A percentile compares a stretch with the other conserved stretches of the same genome.
These are phyloP conservation scores for Leishmania gerbilli DNA, from an alignment of 208 protist genomes.

Conservation along the genomic window DNA sequence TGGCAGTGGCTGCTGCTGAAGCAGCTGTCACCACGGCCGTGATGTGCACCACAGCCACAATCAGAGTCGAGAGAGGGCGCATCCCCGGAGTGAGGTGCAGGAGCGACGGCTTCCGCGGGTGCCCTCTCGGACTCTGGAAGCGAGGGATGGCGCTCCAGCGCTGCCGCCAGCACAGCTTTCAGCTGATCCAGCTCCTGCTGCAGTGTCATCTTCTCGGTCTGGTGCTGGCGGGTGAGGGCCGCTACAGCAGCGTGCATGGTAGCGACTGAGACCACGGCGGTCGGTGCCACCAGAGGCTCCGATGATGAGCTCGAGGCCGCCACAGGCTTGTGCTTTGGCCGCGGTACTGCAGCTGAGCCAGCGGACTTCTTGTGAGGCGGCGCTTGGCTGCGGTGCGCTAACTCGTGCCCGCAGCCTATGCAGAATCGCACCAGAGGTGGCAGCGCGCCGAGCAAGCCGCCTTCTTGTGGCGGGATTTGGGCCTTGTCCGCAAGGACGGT, in stretches of 20 bases:
- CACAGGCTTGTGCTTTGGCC: no score
- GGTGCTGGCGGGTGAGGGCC: neutral
- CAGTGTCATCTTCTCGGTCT: neutral
- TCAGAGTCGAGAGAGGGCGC: neutral
- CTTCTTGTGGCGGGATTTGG: neutral
- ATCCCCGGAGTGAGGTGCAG: neutral
- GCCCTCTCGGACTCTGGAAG: neutral
- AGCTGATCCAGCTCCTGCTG: constrained; percentile 10
- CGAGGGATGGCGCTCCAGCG: neutral
- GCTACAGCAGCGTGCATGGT: neutral
- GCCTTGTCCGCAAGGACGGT: neutral
- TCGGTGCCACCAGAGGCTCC: neutral
- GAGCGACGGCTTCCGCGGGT: neutral
- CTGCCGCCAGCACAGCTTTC: neutral
- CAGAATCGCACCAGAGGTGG: neutral
- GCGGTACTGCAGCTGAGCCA: neutral
- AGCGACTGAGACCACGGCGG: constrained; percentile 10
- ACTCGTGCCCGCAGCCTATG: neutral
- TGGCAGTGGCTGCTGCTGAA: neutral
- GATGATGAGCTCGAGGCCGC: neutral
- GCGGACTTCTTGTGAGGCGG: neutral
- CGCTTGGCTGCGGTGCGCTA: neutral
- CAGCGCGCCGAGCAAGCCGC: neutral
- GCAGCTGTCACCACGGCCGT: neutral
- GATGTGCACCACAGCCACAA: neutral